phyloP scores from a whole-genome alignment of 257 asterid species.

The Solanum dulcamara region DNA sequence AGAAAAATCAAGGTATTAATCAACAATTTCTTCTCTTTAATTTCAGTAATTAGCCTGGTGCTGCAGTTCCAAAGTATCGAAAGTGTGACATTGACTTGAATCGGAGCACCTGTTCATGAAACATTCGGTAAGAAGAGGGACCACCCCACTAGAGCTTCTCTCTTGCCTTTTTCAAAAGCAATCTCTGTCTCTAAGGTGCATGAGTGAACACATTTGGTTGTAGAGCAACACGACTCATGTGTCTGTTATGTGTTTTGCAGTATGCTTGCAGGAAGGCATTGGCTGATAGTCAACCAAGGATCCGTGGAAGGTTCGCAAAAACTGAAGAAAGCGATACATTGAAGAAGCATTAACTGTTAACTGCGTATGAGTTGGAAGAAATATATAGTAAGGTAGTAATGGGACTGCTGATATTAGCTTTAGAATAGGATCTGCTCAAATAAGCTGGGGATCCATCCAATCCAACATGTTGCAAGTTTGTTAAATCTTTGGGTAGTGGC shows the following conservation, averaged over 20 bases:
- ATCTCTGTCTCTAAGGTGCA: background rate
- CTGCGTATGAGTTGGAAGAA: slow-evolving; percentile 5
- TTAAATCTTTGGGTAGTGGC: background rate
- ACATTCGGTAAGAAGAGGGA: background rate
- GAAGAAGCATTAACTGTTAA: slow-evolving; percentile 24
- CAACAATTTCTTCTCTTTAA: background rate
- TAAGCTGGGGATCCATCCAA: slow-evolving; percentile 2
- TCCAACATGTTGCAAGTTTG: background rate
- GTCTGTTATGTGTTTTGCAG: slow-evolving; percentile 14
- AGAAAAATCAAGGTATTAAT: slow-evolving; percentile 68
- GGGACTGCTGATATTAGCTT: background rate
- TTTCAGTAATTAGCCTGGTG: background rate
- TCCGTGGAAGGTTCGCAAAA: slow-evolving; percentile 86
- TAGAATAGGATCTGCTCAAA: slow-evolving; percentile 3
- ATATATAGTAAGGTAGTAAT: background rate
- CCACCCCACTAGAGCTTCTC: background rate
- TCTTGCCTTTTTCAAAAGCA: background rate
- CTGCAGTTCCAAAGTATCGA: background rate
- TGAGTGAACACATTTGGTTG: background rate
- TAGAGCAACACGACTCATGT: background rate
- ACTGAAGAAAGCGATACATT: slow-evolving; percentile 40
- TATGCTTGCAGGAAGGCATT: slow-evolving; percentile 97
- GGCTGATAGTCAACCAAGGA: slow-evolving; percentile 88
- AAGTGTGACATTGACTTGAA: background rate
- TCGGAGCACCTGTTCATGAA: background rate